Conservation (phyloP, 2,329 filamentous ascomycete species). For the Paecilomyces sp. region DNA sequence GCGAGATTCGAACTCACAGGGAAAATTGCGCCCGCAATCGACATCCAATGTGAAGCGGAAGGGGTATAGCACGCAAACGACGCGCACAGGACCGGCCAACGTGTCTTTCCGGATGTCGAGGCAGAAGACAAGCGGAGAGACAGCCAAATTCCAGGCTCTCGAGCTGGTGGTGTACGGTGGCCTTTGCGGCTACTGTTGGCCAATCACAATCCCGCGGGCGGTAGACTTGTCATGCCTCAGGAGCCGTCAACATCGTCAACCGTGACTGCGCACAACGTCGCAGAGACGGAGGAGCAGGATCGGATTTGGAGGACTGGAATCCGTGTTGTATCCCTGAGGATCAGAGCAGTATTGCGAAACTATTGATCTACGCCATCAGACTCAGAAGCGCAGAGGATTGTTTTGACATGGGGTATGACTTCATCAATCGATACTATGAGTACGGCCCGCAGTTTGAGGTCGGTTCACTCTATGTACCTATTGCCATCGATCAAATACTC, state of each 20-base stretch:
- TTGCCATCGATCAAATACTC: neutral
- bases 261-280: neutral
- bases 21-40: conserved; percentile 3
- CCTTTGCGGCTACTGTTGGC: conserved; percentile 24
- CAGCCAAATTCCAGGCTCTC: neutral
- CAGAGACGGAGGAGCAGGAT: neutral
- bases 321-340: neutral
- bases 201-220: conserved; percentile 22
- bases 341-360: neutral
- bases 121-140: conserved; percentile 14
- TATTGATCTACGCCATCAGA: neutral
- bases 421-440: neutral
- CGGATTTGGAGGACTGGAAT: neutral
- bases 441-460: neutral
- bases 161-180: conserved; percentile 28
- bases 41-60: neutral
- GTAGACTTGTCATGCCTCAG: conserved; percentile 12
- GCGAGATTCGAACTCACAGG: neutral
- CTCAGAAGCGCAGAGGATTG: neutral
- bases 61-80: conserved; percentile 5
- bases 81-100: conserved; percentile 7
- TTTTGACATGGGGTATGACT: neutral
- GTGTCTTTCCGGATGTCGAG: conserved; percentile 10
- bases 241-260: neutral
- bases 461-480: neutral